These are phyloP conservation scores for Lactarius psammicola DNA, from an alignment of 768 basidiomycete species.

Conservation along the genomic window DNA sequence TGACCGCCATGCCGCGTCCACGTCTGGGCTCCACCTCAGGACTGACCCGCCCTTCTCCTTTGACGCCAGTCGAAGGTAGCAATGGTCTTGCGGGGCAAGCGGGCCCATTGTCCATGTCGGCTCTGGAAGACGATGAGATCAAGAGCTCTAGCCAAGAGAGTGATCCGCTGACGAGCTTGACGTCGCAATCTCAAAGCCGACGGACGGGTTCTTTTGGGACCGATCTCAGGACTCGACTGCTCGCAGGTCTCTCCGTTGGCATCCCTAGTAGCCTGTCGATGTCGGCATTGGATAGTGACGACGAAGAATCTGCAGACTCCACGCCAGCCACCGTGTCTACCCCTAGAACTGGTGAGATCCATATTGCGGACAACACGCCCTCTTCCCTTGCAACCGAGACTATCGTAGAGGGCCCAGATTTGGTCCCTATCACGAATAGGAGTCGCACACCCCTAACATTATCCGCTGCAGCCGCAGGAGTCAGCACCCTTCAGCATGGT, in stretches of 20 bases:
- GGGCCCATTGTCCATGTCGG: conserved; percentile 26
- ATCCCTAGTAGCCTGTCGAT: conserved; percentile 45
- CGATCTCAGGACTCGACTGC: conserved; percentile 19
- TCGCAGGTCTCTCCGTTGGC: conserved; percentile 12
- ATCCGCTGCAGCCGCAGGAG: conserved; percentile 28
- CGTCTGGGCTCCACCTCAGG: conserved; percentile 24
- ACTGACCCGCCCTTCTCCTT: conserved; percentile 11
- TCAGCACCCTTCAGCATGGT: conserved; percentile 31
- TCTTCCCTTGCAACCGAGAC: conserved; percentile 16
- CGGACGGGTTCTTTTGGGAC: conserved; percentile 19
- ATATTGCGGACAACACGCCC: conserved; percentile 1
- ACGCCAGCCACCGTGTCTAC: neutral
- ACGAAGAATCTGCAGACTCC: conserved; percentile 37
- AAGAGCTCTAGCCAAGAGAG: conserved; percentile 30
- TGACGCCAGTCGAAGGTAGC: conserved; percentile 19
- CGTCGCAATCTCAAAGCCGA: neutral
- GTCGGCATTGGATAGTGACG: conserved; percentile 55
- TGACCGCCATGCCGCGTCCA: conserved; percentile 10
- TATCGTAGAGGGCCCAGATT: conserved; percentile 8
- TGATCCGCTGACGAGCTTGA: conserved; percentile 8
- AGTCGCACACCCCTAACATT: neutral
- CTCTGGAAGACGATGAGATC: conserved; percentile 36
- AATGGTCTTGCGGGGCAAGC: conserved; percentile 21
- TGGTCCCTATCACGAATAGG: conserved; percentile 7
- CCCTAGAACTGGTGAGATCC: conserved; percentile 9